Conservation (phyloP, 2,329 filamentous ascomycete species). For the Tolypocladium tundrense region DNA sequence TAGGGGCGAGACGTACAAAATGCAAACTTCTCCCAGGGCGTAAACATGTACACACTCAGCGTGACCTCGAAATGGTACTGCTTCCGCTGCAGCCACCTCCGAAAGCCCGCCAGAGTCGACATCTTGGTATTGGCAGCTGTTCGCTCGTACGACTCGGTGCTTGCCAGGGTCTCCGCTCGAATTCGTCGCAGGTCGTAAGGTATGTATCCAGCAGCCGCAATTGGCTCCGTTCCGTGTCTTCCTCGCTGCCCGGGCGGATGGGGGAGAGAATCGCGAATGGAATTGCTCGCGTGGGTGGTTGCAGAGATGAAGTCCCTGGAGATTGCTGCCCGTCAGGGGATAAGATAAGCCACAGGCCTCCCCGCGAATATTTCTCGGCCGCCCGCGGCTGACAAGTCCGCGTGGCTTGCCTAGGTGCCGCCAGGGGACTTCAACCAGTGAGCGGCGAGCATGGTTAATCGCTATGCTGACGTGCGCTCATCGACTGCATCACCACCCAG, state of each 20-base stretch:
- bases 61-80: conserved; percentile 98
- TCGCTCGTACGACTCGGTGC: background rate
- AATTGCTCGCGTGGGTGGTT: background rate
- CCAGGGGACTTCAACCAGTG: background rate
- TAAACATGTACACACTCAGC: conserved; percentile 94
- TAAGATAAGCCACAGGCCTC: background rate
- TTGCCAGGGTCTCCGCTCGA: background rate
- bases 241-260: background rate
- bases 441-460: background rate
- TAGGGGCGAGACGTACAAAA: conserved; percentile 64
- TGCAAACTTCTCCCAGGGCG: conserved; percentile 88
- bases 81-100: conserved; percentile 87
- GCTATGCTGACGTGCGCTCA: background rate
- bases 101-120: conserved; percentile 41
- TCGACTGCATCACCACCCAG: background rate
- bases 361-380: background rate
- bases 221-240: background rate
- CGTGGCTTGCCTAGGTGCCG: background rate
- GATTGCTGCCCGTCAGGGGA: background rate
- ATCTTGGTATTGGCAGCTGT: conserved; percentile 10
- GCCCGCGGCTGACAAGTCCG: background rate
- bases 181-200: background rate
- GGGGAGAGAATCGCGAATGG: background rate
- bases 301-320: background rate
- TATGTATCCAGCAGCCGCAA: background rate